Evolutionary conservation across 352 stramenopile species (phyloP), one percentile per base, ranked within the genome.

Genomic region (Phytophthora niederhauseri): DNA sequence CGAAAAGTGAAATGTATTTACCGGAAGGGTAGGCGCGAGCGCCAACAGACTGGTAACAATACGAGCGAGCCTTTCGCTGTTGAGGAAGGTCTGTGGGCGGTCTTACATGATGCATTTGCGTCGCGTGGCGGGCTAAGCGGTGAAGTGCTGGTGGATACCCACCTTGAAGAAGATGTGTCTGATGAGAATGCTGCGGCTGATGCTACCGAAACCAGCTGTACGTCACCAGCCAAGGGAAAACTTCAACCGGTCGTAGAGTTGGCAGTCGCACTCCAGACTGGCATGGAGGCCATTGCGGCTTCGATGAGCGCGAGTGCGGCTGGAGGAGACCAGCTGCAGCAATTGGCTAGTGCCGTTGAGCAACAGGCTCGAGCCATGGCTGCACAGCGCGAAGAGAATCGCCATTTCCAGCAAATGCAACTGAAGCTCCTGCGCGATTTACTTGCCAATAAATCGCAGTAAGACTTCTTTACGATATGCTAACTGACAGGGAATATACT

Each of bases 201-300:
- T 8, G 38, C 38, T 46, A 46, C 38, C 38, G 38, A 46, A 46
- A 46, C 14, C 4, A 46, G 38, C 38, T 14, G 38, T 19, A 46
- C 38, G 12, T 46, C 38, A 46, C 38, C 38, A 46, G 15, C 38
- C 15, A 46, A 46, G 38, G 38, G 38, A 17, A 46, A 19, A 46
- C 38, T 46, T 46, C 38, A 46, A 46, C 38, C 38, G 4, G 38
- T 46, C 38, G 38, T 46, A 46, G 38, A 46, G 38, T 46, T 46
- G 14, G 38, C 14, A 46, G 38, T 46, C 38, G 38, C 38, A 19
- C 38, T 46, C 14, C 38, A 46, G 38, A 46, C 38, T 20, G 38
- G 59, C n/a, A 58, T 66, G 49, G 58, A 66, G 24, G 59, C 59
- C 6, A 58, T 66, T 51, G 49, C 48, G 26, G 59, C 49, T 17